These are phyloP conservation scores for Tinospora cordifolia DNA, from an alignment of 164 flowering plant genomes.

Conservation along the genomic window DNA sequence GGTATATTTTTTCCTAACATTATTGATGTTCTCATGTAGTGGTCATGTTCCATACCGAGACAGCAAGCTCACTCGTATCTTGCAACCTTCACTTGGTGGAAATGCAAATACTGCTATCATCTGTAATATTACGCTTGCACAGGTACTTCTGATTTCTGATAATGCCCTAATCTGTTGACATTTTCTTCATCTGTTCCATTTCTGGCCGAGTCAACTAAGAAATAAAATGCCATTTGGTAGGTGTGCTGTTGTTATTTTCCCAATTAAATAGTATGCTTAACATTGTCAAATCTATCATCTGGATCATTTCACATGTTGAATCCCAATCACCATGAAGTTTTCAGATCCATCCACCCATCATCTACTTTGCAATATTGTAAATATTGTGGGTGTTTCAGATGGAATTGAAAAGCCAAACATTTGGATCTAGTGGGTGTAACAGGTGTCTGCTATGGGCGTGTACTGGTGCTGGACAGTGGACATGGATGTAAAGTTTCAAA, in stretches of 20 bases:
- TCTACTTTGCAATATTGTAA: not conserved
- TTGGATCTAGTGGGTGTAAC: too few relatives aligned
- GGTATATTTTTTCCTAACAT: not conserved
- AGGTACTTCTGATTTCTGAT: slow-evolving; percentile 36
- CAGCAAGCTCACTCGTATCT: slow-evolving; percentile 91
- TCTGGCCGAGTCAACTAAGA: not conserved
- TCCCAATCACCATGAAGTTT: too few relatives aligned
- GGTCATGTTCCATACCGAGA: slow-evolving; percentile 94
- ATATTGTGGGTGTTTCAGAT: too few relatives aligned
- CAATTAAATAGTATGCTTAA: not conserved
- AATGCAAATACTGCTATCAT: slow-evolving; percentile 94
- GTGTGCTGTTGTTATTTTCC: not conserved
- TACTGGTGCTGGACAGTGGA: too few relatives aligned
- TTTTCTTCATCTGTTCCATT: not conserved
- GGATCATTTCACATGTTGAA: not conserved
- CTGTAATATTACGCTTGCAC: slow-evolving; percentile 97
- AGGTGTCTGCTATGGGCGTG: too few relatives aligned
- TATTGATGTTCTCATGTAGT: slow-evolving; percentile 29
- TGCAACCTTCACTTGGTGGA: slow-evolving; percentile 94
- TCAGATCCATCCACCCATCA: not conserved
- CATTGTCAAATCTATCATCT: not conserved
- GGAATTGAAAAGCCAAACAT: too few relatives aligned
- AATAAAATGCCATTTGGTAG: not conserved
- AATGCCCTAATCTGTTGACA: too few relatives aligned
- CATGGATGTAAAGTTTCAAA: too few relatives aligned